Conservation (phyloP, 352 stramenopile species). For the Pythium folliculosum region DNA sequence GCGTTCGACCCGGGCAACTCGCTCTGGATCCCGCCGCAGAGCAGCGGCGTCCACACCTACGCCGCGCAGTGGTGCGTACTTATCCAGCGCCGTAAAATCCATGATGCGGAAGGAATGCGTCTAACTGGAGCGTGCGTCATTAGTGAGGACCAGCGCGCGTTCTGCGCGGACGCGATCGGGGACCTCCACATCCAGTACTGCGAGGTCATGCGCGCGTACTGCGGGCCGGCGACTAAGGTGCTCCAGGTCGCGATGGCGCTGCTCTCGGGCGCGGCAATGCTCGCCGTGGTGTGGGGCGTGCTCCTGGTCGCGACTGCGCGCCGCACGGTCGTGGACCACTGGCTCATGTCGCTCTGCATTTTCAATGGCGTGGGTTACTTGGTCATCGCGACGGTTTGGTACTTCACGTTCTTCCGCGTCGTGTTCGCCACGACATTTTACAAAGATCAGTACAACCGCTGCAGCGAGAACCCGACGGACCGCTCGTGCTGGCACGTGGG, state of each 20-base stretch:
- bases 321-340: slow-evolving; percentile 66
- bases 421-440: slow-evolving; percentile 79
- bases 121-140: not conserved
- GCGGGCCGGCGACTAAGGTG: slow-evolving; percentile 52
- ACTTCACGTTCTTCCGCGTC: slow-evolving; percentile 61
- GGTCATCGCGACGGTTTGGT: slow-evolving; percentile 56
- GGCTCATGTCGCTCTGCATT: slow-evolving; percentile 74
- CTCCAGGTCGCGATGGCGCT: slow-evolving; percentile 61
- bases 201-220: slow-evolving; percentile 73
- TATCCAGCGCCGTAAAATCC: no score
- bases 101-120: no score
- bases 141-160: slow-evolving; percentile 39
- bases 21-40: slow-evolving; percentile 70
- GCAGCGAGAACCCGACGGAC: slow-evolving; percentile 49
- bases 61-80: slow-evolving; percentile 64
- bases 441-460: slow-evolving; percentile 78
- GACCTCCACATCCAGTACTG: slow-evolving; percentile 80
- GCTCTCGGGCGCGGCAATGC: slow-evolving; percentile 46
- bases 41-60: slow-evolving; percentile 58
- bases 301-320: slow-evolving; percentile 51
- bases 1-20: slow-evolving; percentile 76
- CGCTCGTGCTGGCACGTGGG: slow-evolving; percentile 80
- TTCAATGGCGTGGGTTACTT: slow-evolving; percentile 54
- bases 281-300: slow-evolving; percentile 52
- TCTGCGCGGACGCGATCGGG: slow-evolving; percentile 52